phyloP scores from a whole-genome alignment of 176 grass and related monocot genomes.

The Oryza meyeriana region DNA sequence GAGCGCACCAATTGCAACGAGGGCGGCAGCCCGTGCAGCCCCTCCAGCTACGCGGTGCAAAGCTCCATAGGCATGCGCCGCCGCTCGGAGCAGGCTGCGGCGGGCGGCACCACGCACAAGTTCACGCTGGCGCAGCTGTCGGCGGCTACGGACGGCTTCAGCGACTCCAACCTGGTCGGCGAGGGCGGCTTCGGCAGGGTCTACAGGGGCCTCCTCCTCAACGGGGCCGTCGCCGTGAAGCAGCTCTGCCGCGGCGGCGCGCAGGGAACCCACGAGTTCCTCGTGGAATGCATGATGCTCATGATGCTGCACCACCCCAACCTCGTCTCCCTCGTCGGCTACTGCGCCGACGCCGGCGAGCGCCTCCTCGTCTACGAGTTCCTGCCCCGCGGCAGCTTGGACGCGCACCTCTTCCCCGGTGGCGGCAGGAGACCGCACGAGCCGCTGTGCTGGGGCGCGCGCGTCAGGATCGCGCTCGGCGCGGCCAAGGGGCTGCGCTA shows the following conservation, averaged over 20 bases:
- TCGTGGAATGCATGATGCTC: slow-evolving; percentile 55
- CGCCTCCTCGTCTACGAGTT: slow-evolving; percentile 63
- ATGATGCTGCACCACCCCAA: slow-evolving; percentile 50
- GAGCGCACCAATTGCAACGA: neutral
- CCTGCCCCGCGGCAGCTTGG: slow-evolving; percentile 44
- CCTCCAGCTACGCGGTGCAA: neutral
- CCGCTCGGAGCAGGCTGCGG: neutral
- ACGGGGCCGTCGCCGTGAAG: slow-evolving; percentile 37
- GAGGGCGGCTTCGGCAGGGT: slow-evolving; percentile 72
- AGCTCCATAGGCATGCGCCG: neutral
- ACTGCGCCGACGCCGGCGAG: slow-evolving; percentile 46
- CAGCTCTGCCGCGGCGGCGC: slow-evolving; percentile 35
- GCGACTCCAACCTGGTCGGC: slow-evolving; percentile 44
- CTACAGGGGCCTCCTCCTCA: slow-evolving; percentile 37
- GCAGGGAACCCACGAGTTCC: slow-evolving; percentile 55
- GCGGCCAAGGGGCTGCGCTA: slow-evolving; percentile 46
- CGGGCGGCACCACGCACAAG: neutral
- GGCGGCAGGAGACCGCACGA: no score
- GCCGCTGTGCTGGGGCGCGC: slow-evolving; percentile 28
- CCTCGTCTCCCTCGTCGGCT: slow-evolving; percentile 55
- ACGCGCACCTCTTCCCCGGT: slow-evolving; percentile 42
- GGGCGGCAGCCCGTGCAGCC: neutral
- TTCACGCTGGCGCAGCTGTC: slow-evolving; percentile 53
- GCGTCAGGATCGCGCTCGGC: slow-evolving; percentile 43
- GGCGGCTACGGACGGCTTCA: slow-evolving; percentile 47